Base-by-base conservation (phyloP, 352 stramenopile genomes). In the Phytopythium montanum region DNA sequence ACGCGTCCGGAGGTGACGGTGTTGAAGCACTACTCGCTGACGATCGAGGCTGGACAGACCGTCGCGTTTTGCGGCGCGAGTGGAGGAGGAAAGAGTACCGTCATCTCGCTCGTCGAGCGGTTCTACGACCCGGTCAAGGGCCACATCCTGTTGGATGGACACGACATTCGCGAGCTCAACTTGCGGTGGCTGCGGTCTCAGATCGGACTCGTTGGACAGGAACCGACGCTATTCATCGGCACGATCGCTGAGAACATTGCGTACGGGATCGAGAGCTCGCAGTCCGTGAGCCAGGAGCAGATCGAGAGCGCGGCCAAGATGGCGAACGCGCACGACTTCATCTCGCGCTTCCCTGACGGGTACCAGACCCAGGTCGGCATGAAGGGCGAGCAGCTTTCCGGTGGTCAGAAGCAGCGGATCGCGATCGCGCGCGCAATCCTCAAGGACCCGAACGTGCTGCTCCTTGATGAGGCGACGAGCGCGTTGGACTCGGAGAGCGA, bases 381-480 rank as follows among this genome's bases (percentile, higher is more conserved):
- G 59, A 69, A 76, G 25, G 90, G 91, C 9, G 68, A 72, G 8
- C 80, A 94, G 50, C 72, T 99, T 13, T 98, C 82, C 7, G 96
- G 95, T 41, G 97, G 96, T 9, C 94, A 99, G 78, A 98, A 98
- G 59, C 76, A 89, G 33, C 74, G 95, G 16, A 92, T 98, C 62
- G 90, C 90, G 8, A 98, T 99, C 56, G 94, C 95, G 12, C 77
- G 96, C 33, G 94, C 92, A 0, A 76, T 98, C 44, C 67, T 99
- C 46, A 90, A 91, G 51, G 92, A 97, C 54, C 92, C 89, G 6
- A 67, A 72, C 9, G 80, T 98, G 28, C 70, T 98, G 41, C 64
- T 98, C 34, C 61, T 98, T 18, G 92, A 98, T 62, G 92, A 98
- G 61, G 92, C 92, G 12, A 97, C 92, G 44, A 90, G 70, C 64